Evolutionary conservation across 768 basidiomycete species (phyloP).

Genomic region (Tulasnella sp.): DNA sequence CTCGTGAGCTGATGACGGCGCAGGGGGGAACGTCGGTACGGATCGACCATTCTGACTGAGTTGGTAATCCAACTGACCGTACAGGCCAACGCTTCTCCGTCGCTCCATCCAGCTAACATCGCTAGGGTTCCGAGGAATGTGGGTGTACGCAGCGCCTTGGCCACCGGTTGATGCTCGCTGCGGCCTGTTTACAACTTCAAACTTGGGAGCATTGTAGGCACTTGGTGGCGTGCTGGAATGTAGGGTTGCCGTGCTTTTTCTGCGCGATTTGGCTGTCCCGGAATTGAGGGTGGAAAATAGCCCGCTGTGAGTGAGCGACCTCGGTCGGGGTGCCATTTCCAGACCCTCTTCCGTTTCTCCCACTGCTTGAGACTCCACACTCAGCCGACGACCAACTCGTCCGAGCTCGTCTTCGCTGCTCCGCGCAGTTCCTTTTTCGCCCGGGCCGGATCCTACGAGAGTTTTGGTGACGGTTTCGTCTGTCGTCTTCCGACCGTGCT

Average conservation of each 20-base stretch:
- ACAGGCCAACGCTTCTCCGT: constrained; percentile 56
- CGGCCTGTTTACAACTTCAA: constrained; percentile 52
- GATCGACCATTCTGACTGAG: constrained; percentile 44
- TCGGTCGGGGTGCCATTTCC: constrained; percentile 7
- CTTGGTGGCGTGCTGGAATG: background rate
- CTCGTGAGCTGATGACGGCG: constrained; percentile 3
- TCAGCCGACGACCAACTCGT: background rate
- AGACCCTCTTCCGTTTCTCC: constrained; percentile 15
- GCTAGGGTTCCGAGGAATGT: constrained; percentile 52
- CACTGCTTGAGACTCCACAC: constrained; percentile 9
- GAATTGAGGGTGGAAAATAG: constrained; percentile 13
- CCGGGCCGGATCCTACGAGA: background rate
- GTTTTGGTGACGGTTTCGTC: constrained; percentile 19
- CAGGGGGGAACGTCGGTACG: background rate
- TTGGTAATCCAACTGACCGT: constrained; percentile 74
- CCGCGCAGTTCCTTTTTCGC: constrained; percentile 17
- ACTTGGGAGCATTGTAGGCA: constrained; percentile 32
- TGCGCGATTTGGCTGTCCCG: background rate
- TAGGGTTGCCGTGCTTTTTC: background rate
- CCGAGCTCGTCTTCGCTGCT: constrained; percentile 1
- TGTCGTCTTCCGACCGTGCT: constrained; percentile 14
- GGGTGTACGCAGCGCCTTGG: background rate
- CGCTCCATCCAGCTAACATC: constrained; percentile 78
- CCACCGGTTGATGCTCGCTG: background rate
- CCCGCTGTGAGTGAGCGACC: background rate